Evolutionary conservation across 2,329 filamentous ascomycete genomes (phyloP), one percentile per base, ranked within the genome.

Genomic region (Penicillium palitans): DNA sequence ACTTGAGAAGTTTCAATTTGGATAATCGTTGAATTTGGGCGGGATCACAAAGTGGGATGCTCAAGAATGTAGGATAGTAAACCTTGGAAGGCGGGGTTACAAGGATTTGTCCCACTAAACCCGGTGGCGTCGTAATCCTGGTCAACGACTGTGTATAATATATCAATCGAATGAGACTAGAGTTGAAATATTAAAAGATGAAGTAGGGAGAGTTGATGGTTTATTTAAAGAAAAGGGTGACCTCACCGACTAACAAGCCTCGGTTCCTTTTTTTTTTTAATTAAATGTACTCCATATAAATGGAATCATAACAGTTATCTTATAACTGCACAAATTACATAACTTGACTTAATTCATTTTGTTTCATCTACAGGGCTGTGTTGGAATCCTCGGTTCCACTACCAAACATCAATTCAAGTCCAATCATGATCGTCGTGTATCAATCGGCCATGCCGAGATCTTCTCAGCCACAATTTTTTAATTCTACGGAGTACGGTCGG

Each of bases 401-500:
- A 33, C 2, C 17, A 25, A 31, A 31, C 17, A 35, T 13, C 2
- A 0, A 17, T 15, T 15, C 1, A 56, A 51, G 21, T 25, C 54
- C 54, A 56, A 56, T 56, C 40, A 56, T 3, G 40, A 39, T 54
- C 21, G 41, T 9, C 33, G 13, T 25, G 29, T 42, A 24, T 56
- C 25, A 35, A 50, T 42, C 47, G 31, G 40, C 9, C 24, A 35
- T 6, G 15, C 45, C 47, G 31, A 52, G 48, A 52, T 42, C 39
- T 42, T 15, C 6, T 21, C 10, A 24, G 37, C 17, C 25, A 35
- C 17, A 12, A 35, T 24, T 37, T 37, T 42, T 35, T 29, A 33
- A 17, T 15, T 44, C 29, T 9, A 31, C 39, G 19, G 19, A 19
- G 19, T 21, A 21, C 19, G 19, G n/a, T n/a, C 31, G 6, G 40